These are phyloP conservation scores for Carnegiea gigantea DNA, from an alignment of 179 eudicot genomes.

Conservation along the genomic window DNA sequence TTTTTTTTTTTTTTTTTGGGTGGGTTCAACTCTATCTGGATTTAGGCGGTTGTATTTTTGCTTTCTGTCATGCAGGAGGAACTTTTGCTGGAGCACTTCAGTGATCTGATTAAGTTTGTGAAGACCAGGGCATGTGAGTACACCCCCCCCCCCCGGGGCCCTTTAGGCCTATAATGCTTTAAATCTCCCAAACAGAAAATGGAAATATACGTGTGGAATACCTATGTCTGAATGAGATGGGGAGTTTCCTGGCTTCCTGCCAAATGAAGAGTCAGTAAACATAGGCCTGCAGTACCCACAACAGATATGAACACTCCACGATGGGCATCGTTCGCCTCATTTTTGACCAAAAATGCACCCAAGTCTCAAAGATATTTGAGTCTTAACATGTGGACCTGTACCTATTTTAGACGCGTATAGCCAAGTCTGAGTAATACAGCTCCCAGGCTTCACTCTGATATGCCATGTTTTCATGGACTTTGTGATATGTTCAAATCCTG, in stretches of 20 bases:
- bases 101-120: slow-evolving; percentile 82
- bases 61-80: slow-evolving; percentile 62
- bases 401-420: not conserved
- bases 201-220: not conserved
- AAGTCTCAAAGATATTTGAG: not conserved
- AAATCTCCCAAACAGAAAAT: too few species aligned
- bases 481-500: not conserved
- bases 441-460: not conserved
- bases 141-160: not conserved
- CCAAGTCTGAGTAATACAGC: not conserved
- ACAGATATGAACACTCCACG: too few species aligned
- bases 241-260: not conserved
- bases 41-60: not conserved
- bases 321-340: not conserved
- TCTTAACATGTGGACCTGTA: not conserved
- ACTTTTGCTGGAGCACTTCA: slow-evolving; percentile 81
- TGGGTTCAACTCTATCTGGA: not conserved
- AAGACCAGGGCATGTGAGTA: slow-evolving; percentile 86
- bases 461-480: not conserved
- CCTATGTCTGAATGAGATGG: too few species aligned
- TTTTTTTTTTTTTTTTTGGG: too few species aligned
- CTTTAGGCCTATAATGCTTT: too few species aligned
- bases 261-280: not conserved
- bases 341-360: not conserved
- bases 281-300: too few species aligned